Evolutionary conservation across 2,329 filamentous ascomycete genomes (phyloP).

Genomic region (Beauveria asiatica): DNA sequence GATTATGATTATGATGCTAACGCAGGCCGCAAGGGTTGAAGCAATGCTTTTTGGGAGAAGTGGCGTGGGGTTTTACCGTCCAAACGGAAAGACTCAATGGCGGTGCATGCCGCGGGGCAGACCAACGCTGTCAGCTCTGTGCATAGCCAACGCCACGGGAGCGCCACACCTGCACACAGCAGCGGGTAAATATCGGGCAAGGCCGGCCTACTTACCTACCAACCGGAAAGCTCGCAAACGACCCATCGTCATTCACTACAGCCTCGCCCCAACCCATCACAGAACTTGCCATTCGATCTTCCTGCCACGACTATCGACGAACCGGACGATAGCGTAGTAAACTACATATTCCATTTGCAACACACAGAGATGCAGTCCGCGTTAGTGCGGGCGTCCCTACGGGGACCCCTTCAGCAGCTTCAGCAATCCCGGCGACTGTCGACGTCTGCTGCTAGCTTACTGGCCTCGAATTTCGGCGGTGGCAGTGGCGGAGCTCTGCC

Average conservation of each 20-base stretch:
- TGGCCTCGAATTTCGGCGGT: slow-evolving; percentile 25
- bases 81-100: neutral
- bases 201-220: neutral
- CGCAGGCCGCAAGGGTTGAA: neutral
- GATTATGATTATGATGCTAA: neutral
- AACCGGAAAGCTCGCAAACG: neutral
- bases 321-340: neutral
- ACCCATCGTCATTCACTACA: neutral
- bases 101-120: slow-evolving; percentile 9
- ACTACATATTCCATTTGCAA: neutral
- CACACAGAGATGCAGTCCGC: slow-evolving; percentile 20
- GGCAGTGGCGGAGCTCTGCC: slow-evolving; percentile 32
- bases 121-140: neutral
- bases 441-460: slow-evolving; percentile 23
- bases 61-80: neutral
- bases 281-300: neutral
- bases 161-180: too few species aligned
- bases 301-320: neutral
- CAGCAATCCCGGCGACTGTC: slow-evolving; percentile 21
- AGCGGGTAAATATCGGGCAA: slow-evolving; percentile 6
- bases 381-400: slow-evolving; percentile 23
- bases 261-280: neutral
- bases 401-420: slow-evolving; percentile 14
- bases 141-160: too few species aligned
- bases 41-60: neutral